A percentile compares a stretch with the other conserved stretches of the same genome.
Conservation (phyloP, 371 early-diverging fungal species). For the Gilbertella persicaria region DNA sequence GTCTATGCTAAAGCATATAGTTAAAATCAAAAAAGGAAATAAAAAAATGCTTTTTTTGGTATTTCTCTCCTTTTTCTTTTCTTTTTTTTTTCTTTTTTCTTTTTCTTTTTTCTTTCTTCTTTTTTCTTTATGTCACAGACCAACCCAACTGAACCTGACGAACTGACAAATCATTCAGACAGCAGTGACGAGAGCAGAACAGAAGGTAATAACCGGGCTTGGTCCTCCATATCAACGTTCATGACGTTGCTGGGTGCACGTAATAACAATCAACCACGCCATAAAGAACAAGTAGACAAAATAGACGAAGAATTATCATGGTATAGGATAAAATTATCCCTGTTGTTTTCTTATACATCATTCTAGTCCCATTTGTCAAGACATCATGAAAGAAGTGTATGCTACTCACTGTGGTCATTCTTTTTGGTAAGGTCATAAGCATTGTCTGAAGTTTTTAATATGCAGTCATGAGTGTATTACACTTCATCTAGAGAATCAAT, state of each 20-base stretch:
- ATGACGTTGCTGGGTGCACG: neutral
- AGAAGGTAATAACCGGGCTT: neutral
- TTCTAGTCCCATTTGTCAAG: conserved; percentile 72
- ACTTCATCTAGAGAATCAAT: conserved; percentile 57
- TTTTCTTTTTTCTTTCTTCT: neutral
- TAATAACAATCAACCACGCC: neutral
- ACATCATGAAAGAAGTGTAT: conserved; percentile 73
- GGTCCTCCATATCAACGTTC: neutral
- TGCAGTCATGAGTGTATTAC: conserved; percentile 72
- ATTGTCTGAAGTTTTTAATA: neutral
- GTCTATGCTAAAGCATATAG: no score
- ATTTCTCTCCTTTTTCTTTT: neutral
- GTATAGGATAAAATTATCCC: neutral
- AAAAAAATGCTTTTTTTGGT: neutral
- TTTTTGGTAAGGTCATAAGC: conserved; percentile 84
- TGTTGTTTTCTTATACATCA: neutral
- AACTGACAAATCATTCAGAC: no score
- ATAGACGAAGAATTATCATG: conserved; percentile 2
- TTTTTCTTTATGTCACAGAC: neutral
- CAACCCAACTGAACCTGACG: no score
- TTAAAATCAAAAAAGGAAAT: neutral
- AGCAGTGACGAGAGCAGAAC: neutral
- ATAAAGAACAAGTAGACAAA: neutral
- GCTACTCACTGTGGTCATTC: conserved; percentile 86
- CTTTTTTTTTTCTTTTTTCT: neutral